Base-by-base conservation (phyloP, 441 rosid genomes). In the California macrophylla region DNA sequence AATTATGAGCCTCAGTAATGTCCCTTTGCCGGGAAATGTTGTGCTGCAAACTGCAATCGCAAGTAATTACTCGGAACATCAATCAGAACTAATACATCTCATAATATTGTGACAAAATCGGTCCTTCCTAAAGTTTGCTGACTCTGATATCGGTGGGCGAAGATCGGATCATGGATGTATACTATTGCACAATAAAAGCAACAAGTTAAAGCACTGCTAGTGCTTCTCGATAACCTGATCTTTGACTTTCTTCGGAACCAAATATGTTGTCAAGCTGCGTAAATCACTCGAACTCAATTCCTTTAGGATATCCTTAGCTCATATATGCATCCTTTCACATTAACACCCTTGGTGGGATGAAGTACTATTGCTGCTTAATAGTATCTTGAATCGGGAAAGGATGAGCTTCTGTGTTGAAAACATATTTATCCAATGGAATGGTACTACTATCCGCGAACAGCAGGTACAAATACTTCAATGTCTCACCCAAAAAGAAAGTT, bases 321-420 rank as follows among this genome's bases (percentile, higher is more conserved):
- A 21, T 40, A 64, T 45, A 47, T 24, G 66, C 62, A 67, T 68
- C 68, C 65, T 70, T 71, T 52, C 40, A 40, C n/a, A 38, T 66
- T 56, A 47, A 70, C 60, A 64, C 47, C 71, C 65, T 32, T 28
- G 50, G 52, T 58, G 70, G 28, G 56, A 52, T 21, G 38, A 71
- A 36, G 23, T 60, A 47, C 50, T 58, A 63, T 47, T 68, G 69
- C 42, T 36, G 36, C 74, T 76, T 74, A 78, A 70, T 70, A 36
- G 36, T 67, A 66, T 75, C 78, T 74, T 74, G 81, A 71, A 89
- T 84, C 10, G 99, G 98, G 60, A 92, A 69, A 68, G 96, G 91
- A 77, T 94, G 99, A 80, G 94, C 97, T 85, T 91, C 97, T 66
- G 99, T 77, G 85, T 94, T 92, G 72, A 89, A 94, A 69, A 90